phyloP scores from a whole-genome alignment of 2,329 filamentous ascomycete species.

The Grosmannia huntii region DNA sequence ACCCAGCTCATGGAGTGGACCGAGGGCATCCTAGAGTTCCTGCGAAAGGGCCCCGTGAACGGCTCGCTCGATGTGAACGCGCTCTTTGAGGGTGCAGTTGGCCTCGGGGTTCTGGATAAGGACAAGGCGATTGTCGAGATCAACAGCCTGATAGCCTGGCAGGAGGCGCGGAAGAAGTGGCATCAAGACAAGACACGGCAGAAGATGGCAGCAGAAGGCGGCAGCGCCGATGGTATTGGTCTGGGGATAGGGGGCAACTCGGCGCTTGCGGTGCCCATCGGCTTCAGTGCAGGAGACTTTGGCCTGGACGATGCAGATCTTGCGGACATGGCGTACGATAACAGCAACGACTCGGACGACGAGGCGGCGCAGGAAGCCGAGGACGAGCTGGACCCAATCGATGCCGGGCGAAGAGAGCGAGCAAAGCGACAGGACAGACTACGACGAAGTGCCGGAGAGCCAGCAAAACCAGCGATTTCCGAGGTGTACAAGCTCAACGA shows the following conservation, averaged over 20 bases:
- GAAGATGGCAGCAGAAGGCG: constrained; percentile 88
- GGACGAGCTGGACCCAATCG: constrained; percentile 76
- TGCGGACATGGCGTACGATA: constrained; percentile 72
- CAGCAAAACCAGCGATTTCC: constrained; percentile 62
- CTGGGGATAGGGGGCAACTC: not conserved
- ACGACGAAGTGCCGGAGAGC: constrained; percentile 69
- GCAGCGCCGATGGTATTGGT: constrained; percentile 10
- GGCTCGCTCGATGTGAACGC: constrained; percentile 91
- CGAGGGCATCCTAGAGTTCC: constrained; percentile 85
- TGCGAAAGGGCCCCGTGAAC: constrained; percentile 73
- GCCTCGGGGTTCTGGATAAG: constrained; percentile 55
- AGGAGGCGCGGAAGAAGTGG: constrained; percentile 93
- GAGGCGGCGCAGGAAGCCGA: constrained; percentile 58
- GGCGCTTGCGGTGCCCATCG: constrained; percentile 34
- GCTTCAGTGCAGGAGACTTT: constrained; percentile 75
- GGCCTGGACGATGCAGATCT: constrained; percentile 79
- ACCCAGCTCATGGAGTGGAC: constrained; percentile 96
- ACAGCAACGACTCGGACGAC: constrained; percentile 47
- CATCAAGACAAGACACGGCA: constrained; percentile 94
- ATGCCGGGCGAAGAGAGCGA: constrained; percentile 68
- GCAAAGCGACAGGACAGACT: constrained; percentile 69
- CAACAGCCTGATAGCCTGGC: constrained; percentile 79
- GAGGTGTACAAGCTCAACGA: constrained; percentile 73
- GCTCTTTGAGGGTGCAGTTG: constrained; percentile 69
- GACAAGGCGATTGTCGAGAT: constrained; percentile 66